phyloP scores from a whole-genome alignment of 2,329 filamentous ascomycete species.

The Clarireedia paspali region DNA sequence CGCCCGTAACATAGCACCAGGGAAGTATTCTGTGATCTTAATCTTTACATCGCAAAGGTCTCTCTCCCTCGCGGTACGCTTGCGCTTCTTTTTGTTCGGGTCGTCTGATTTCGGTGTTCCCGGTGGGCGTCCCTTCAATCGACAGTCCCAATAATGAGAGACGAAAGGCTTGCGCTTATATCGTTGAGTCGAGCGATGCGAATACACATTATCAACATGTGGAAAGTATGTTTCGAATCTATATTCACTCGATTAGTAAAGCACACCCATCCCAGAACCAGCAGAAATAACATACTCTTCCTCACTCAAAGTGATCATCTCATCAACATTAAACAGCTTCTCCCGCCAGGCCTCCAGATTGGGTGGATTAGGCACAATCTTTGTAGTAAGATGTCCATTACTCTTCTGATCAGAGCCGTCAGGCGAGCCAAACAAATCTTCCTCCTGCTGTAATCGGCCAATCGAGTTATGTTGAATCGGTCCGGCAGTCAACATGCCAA shows the following conservation, averaged over 20 bases:
- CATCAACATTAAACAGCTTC: slow-evolving; percentile 67
- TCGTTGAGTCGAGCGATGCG: slow-evolving; percentile 70
- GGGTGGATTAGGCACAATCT: slow-evolving; percentile 57
- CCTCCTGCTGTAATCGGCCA: slow-evolving; percentile 31
- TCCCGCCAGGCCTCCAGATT: slow-evolving; percentile 62
- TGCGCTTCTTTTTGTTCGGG: slow-evolving; percentile 75
- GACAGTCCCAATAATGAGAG: slow-evolving; percentile 79
- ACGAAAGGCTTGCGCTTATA: slow-evolving; percentile 80
- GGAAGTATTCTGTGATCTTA: slow-evolving; percentile 74
- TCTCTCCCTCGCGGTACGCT: slow-evolving; percentile 64
- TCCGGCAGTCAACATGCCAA: slow-evolving; percentile 37
- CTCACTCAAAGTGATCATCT: slow-evolving; percentile 62
- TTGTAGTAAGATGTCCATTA: slow-evolving; percentile 46
- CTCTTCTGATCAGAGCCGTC: slow-evolving; percentile 36
- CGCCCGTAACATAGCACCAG: slow-evolving; percentile 36
- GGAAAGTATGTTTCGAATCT: slow-evolving; percentile 77
- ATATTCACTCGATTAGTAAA: slow-evolving; percentile 9
- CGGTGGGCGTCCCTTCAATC: slow-evolving; percentile 70
- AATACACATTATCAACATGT: slow-evolving; percentile 79
- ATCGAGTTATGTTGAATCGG: slow-evolving; percentile 29
- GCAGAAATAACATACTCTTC: slow-evolving; percentile 50
- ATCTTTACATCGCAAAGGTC: slow-evolving; percentile 84
- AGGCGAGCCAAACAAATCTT: slow-evolving; percentile 31
- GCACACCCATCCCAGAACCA: slow-evolving; percentile 5
- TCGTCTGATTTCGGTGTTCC: slow-evolving; percentile 75